These are phyloP conservation scores for Rhododendron griersonianum DNA, from an alignment of 148 eudicot species.

Conservation along the genomic window DNA sequence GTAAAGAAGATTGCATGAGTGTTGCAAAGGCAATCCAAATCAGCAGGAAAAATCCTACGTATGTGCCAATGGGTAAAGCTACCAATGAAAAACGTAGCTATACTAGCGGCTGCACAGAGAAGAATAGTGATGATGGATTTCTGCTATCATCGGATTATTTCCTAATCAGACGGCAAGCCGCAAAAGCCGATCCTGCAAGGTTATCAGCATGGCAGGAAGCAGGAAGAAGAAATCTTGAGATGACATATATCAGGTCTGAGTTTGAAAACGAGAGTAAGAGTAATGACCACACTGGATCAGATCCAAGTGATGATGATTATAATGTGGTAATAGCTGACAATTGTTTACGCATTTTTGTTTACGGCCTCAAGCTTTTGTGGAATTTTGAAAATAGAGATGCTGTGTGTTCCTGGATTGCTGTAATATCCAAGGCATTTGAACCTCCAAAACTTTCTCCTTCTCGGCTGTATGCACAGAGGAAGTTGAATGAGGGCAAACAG, in stretches of 20 bases:
- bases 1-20: conserved; percentile 57
- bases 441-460: conserved; percentile 93
- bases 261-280: conserved; percentile 92
- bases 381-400: conserved; percentile 95
- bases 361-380: conserved; percentile 96
- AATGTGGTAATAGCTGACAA: conserved; percentile 95
- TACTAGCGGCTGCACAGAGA: conserved; percentile 43
- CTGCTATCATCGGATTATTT: conserved; percentile 89
- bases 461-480: conserved; percentile 83
- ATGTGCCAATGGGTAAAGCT: conserved; percentile 58
- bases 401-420: conserved; percentile 98
- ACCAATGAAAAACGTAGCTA: conserved; percentile 41
- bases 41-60: conserved; percentile 65
- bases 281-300: conserved; percentile 80
- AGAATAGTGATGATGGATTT: conserved; percentile 89
- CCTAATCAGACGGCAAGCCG: conserved; percentile 83
- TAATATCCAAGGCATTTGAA: conserved; percentile 85
- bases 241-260: conserved; percentile 93
- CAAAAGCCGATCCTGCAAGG: conserved; percentile 89
- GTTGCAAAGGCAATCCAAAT: conserved; percentile 59
- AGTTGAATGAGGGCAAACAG: conserved; percentile 63
- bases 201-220: conserved; percentile 96
- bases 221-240: conserved; percentile 86
- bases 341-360: conserved; percentile 87
- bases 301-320: conserved; percentile 93